A percentile compares a stretch with the other conserved stretches of the same genome.
These are phyloP conservation scores for Triangularia verruculosa DNA, from an alignment of 2,329 filamentous ascomycete genomes.

Conservation along the genomic window DNA sequence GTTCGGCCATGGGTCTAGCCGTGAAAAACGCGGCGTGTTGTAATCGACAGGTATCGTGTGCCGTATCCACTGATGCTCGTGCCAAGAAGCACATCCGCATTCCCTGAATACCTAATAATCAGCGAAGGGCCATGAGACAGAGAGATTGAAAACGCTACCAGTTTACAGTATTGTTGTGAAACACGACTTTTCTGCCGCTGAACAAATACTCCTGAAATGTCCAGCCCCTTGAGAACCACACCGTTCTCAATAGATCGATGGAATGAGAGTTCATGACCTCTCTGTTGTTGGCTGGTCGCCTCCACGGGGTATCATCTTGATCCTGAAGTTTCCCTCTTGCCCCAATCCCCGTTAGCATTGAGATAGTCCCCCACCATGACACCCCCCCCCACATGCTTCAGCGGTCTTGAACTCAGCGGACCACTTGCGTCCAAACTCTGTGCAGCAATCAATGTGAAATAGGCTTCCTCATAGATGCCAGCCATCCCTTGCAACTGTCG, in stretches of 20 bases:
- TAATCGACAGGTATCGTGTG: too few species aligned
- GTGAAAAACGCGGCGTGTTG: neutral
- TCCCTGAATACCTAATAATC: neutral
- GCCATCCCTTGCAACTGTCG: constrained; percentile 20
- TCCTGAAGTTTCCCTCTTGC: neutral
- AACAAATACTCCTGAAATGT: constrained; percentile 22
- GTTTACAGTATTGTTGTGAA: constrained; percentile 20
- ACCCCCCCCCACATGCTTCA: neutral
- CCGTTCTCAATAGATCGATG: constrained; percentile 11
- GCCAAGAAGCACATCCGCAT: constrained; percentile 9
- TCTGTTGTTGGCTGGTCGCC: neutral
- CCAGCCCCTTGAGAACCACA: constrained; percentile 23
- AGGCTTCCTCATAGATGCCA: constrained; percentile 16
- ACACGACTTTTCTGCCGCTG: constrained; percentile 16
- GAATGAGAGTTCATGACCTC: constrained; percentile 14
- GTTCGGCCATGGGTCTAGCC: constrained; percentile 14
- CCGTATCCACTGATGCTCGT: constrained; percentile 15
- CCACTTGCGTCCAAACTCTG: constrained; percentile 15
- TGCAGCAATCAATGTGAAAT: constrained; percentile 20
- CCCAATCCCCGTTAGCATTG: neutral
- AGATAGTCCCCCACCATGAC: neutral
- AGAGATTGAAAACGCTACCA: constrained; percentile 5
- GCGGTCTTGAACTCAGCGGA: constrained; percentile 10
- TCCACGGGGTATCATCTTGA: neutral
- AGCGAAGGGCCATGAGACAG: neutral